Evolutionary conservation across 345 rosid genomes (phyloP).

Genomic region (Clausena lansium): DNA sequence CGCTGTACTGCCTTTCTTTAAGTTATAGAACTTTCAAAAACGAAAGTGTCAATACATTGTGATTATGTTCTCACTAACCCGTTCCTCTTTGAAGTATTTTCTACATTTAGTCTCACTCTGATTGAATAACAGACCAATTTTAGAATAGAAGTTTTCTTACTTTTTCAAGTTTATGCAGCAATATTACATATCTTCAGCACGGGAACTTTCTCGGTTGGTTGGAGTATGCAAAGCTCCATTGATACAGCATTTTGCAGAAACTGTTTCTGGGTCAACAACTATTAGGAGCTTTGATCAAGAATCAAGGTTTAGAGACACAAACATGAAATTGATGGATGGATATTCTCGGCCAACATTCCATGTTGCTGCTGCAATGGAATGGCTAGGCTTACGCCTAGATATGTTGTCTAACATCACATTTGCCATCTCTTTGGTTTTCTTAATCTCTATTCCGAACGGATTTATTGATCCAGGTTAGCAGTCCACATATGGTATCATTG

Average conservation of each 20-base stretch:
- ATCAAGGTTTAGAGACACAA: constrained; percentile 51
- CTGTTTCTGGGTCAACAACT: constrained; percentile 61
- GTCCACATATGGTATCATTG: neutral
- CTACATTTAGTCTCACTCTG: neutral
- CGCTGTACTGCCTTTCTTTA: neutral
- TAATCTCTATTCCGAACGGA: neutral
- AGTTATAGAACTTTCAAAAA: neutral
- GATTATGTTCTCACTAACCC: neutral
- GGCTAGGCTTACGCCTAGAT: constrained; percentile 1
- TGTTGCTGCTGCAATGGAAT: constrained; percentile 24
- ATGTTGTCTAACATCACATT: neutral
- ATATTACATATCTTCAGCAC: constrained; percentile 31
- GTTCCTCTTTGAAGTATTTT: too few relatives aligned
- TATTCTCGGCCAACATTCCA: constrained; percentile 72
- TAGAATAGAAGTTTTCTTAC: constrained; percentile 9
- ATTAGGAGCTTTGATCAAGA: constrained; percentile 77
- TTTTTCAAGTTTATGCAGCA: neutral
- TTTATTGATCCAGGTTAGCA: neutral
- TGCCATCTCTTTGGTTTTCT: neutral
- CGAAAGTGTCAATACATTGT: neutral
- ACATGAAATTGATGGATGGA: constrained; percentile 56
- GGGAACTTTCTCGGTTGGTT: constrained; percentile 69
- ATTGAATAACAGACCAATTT: neutral
- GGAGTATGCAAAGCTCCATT: constrained; percentile 85
- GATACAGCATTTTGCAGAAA: constrained; percentile 82